Conservation (phyloP, 2,329 filamentous ascomycete genomes). For the Colletotrichum sp. region DNA sequence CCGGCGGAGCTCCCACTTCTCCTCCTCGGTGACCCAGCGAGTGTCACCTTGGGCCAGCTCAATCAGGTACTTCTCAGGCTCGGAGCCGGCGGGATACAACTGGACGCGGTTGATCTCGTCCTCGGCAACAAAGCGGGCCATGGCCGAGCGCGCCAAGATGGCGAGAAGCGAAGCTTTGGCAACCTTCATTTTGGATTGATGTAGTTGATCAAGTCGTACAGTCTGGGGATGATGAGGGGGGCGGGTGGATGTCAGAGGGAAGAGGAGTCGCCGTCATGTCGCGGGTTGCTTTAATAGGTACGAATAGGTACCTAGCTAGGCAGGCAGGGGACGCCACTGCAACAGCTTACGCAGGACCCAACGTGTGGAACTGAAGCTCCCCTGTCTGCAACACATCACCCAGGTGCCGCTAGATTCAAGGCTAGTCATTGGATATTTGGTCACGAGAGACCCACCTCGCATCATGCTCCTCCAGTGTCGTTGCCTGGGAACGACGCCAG, state of each 20-base stretch:
- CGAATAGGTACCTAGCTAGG: background rate
- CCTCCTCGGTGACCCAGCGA: conserved; percentile 87
- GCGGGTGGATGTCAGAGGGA: background rate
- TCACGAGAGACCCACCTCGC: background rate
- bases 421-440: background rate
- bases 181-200: conserved; percentile 53
- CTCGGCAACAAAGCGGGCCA: conserved; percentile 61
- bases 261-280: background rate
- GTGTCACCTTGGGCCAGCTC: conserved; percentile 86
- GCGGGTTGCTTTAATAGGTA: background rate
- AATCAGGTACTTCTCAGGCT: conserved; percentile 70
- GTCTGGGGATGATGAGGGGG: conserved; percentile 1
- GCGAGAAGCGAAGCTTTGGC: conserved; percentile 57
- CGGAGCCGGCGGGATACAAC: conserved; percentile 47
- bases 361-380: background rate
- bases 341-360: background rate
- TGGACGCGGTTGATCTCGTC: conserved; percentile 56
- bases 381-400: background rate
- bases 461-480: background rate
- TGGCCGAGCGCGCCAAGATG: conserved; percentile 58
- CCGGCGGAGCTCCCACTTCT: conserved; percentile 90
- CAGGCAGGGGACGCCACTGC: background rate
- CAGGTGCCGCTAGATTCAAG: background rate
- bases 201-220: background rate
- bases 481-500: background rate